Evolutionary conservation across 192 early-diverging fungal species (phyloP), one percentile per base, ranked within the genome.

Genomic region (Polychytrium aggregatum): DNA sequence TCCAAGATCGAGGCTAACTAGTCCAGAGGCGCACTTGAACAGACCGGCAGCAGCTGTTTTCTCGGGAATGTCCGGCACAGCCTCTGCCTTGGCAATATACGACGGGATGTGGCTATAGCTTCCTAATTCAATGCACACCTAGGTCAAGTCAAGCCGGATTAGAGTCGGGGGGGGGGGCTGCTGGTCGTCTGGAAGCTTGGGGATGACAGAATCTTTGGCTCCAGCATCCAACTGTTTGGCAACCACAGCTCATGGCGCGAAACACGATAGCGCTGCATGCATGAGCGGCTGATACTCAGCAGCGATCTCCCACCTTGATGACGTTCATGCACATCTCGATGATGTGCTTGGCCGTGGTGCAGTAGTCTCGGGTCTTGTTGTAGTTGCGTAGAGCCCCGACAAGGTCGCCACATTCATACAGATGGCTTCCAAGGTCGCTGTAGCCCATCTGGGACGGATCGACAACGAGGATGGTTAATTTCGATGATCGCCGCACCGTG

Each of bases 311-410:
- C 54, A 85, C 86, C 66, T 85, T 79, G 56, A 87, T 83, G 18
- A 84, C 73, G 52, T 84, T 82, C 50, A 89, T 60, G 46, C 81
- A 86, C 71, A 88, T 81, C 38, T 89, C 87, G 24, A 89, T 53
- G 14, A 88, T 63, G 47, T 90, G 83, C 37, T 83, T 76, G 6
- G 83, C 47, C 0, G 80, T 80, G 1, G 83, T 78, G 56, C 81
- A 82, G 47, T 82, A 90, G 48, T 92, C 89, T n/a, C 83, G 64
- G 13, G 81, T 80, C 10, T 76, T 63, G 0, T 64, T 63, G 52
- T 84, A 92, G 29, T 59, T 73, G 41, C 82, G 83, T 21, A 82
- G 56, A 0, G 89, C 85, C 13, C 63, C 63, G 0, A 52, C 46
- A 42, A 87, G 56, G 36, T 88, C 82, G 10, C 89, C 89, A 50